Base-by-base conservation (phyloP, 805 yeast species). In the Zygotorulaspora florentina region DNA sequence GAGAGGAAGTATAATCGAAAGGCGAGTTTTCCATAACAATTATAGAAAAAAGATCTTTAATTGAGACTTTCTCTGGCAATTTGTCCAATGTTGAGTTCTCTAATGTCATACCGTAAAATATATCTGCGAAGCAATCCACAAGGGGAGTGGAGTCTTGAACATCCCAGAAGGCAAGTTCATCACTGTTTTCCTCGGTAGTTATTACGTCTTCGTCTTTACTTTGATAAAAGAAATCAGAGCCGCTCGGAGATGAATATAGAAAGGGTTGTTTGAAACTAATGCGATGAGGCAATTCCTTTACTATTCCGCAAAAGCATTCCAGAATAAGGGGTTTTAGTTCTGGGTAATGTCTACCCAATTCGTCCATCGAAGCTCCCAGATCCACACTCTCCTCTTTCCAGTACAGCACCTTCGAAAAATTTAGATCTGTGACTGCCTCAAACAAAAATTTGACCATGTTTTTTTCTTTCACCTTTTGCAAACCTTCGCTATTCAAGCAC, bases 321-420 rank as follows among this genome's bases (percentile, higher is more conserved):
- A 78, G 64, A 17, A 89, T 79, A 0, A 66, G 57, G 0, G 85
- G 81, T 40, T 85, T 80, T 48, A 88, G 69, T 2, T 75, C 79
- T 1, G 95, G 87, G 57, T 86, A 87, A 59, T 90, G 96, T 57
- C 96, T 76, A 2, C 86, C 81, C 39, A 89, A 66, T 54, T 87
- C 95, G 59, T 89, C 96, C 55, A 89, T 73, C 0, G 83, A 73
- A 23, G 76, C 69, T 1, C 95, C 96, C 13, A 87, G 60, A 26
- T 73, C 72, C 11, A 75, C 70, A 1, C 80, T 72, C 55, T 72
- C 72, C 42, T 80, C 86, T 28, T 75, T 72, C 43, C 68, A 67
- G 2, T 79, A 72, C 44, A 86, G 59, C 16, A 74, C 79, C 51
- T 75, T 76, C 3, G 87, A 80, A 50, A 71, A 68, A 3, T 71